Percentiles rank a stretch among this genome's conserved stretches.
phyloP scores from a whole-genome alignment of 768 basidiomycete genomes.

The Lactarius trivialis region DNA sequence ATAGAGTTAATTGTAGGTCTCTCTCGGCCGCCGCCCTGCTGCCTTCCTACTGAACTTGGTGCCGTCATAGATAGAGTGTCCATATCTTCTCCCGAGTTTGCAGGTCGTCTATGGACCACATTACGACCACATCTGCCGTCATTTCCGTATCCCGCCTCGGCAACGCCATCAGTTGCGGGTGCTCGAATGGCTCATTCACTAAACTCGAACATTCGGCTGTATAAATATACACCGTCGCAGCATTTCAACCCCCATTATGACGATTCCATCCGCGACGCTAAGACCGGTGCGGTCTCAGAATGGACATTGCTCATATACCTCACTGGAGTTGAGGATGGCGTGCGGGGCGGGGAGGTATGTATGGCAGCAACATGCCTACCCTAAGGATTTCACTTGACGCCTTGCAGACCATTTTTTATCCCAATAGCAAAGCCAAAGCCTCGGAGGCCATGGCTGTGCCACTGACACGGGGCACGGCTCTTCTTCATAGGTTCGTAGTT shows the following conservation, averaged over 20 bases:
- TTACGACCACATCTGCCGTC: conserved; percentile 53
- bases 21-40: not conserved
- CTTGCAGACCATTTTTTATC: conserved; percentile 63
- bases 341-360: conserved; percentile 61
- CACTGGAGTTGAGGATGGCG: conserved; percentile 64
- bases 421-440: conserved; percentile 44
- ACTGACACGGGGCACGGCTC: conserved; percentile 53
- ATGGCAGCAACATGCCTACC: not conserved
- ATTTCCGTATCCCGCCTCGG: conserved; percentile 40
- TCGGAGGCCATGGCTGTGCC: conserved; percentile 45
- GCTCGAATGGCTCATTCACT: conserved; percentile 46
- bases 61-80: conserved; percentile 51
- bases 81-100: conserved; percentile 51
- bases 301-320: conserved; percentile 76
- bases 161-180: conserved; percentile 25
- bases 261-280: conserved; percentile 54
- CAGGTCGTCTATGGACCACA: conserved; percentile 42
- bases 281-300: conserved; percentile 59
- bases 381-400: not conserved
- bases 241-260: conserved; percentile 76
- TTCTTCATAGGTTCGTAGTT: conserved; percentile 51
- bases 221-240: conserved; percentile 57
- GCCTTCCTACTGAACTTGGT: not conserved
- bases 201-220: conserved; percentile 70
- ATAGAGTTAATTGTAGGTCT: conserved; percentile 56